Evolutionary conservation across 495 filamentous ascomycete genomes (phyloP).

Genomic region (Thozetella sp.): DNA sequence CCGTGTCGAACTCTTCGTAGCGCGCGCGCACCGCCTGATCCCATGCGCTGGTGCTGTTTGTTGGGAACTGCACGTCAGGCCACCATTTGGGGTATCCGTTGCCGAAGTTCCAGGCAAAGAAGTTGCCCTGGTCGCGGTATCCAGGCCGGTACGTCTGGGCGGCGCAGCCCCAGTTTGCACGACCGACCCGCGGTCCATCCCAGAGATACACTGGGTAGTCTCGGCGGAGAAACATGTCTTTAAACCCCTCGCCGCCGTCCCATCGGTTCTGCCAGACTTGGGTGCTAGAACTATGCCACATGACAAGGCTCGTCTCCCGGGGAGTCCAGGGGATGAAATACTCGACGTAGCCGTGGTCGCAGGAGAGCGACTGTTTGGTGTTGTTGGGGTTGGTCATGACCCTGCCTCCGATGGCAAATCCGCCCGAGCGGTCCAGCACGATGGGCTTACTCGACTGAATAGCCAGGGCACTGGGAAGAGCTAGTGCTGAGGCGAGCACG

Average conservation of each 20-base stretch:
- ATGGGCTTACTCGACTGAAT: constrained; percentile 25
- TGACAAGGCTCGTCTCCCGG: constrained; percentile 41
- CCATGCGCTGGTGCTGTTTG: constrained; percentile 33
- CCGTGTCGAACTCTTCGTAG: constrained; percentile 45
- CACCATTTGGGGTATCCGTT: constrained; percentile 37
- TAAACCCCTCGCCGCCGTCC: constrained; percentile 49
- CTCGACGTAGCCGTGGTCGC: constrained; percentile 52
- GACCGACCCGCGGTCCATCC: constrained; percentile 46
- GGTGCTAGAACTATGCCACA: constrained; percentile 51
- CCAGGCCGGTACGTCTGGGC: constrained; percentile 30
- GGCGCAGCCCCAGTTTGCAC: constrained; percentile 47
- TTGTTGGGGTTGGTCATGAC: constrained; percentile 26
- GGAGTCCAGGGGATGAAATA: constrained; percentile 49
- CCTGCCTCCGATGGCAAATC: constrained; percentile 37
- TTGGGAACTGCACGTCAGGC: constrained; percentile 45
- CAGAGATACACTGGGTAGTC: constrained; percentile 50
- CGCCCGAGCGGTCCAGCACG: constrained; percentile 37
- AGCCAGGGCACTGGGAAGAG: background rate
- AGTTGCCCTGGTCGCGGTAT: constrained; percentile 44
- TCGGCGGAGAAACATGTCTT: constrained; percentile 49
- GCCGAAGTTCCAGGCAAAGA: constrained; percentile 46
- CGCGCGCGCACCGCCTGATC: constrained; percentile 40
- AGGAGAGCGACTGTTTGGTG: constrained; percentile 37
- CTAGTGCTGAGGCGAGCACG: too few relatives aligned
- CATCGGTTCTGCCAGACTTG: constrained; percentile 50